These are phyloP conservation scores for Aspergillus clavatus DNA, from an alignment of 2,329 filamentous ascomycete species.

Conservation along the genomic window DNA sequence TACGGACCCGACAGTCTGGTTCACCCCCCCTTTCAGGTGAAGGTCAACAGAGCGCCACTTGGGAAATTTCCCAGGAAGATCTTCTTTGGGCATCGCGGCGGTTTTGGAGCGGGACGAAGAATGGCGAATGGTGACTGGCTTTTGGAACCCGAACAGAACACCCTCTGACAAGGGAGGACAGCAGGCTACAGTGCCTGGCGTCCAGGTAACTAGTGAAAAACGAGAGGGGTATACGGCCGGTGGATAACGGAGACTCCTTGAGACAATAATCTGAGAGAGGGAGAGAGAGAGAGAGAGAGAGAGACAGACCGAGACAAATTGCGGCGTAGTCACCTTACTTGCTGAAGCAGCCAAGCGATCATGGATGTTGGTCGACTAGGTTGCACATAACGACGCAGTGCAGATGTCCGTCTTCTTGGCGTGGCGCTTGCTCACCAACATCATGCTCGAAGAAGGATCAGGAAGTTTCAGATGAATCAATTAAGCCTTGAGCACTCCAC, in stretches of 20 bases:
- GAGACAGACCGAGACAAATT: constrained; percentile 4
- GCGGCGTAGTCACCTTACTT: constrained; percentile 22
- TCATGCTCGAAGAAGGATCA: neutral
- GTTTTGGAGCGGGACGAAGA: constrained; percentile 10
- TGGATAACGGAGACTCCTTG: neutral
- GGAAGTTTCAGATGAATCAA: constrained; percentile 3
- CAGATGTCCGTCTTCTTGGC: constrained; percentile 28
- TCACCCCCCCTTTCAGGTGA: constrained; percentile 22
- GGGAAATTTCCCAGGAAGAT: constrained; percentile 9
- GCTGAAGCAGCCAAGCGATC: constrained; percentile 4
- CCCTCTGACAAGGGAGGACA: neutral
- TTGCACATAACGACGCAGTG: constrained; percentile 14
- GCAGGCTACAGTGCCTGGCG: neutral
- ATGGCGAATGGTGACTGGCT: constrained; percentile 10
- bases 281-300: neutral
- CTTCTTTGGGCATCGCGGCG: constrained; percentile 14
- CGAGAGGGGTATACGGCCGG: constrained; percentile 1
- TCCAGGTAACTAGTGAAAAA: neutral
- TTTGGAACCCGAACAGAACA: neutral
- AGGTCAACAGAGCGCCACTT: constrained; percentile 11
- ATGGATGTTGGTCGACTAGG: constrained; percentile 6
- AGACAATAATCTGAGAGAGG: no score
- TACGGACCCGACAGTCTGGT: constrained; percentile 26
- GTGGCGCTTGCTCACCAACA: constrained; percentile 25
- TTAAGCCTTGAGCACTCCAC: neutral